Conservation (phyloP, 495 filamentous ascomycete species). For the Neurospora pannonica region DNA sequence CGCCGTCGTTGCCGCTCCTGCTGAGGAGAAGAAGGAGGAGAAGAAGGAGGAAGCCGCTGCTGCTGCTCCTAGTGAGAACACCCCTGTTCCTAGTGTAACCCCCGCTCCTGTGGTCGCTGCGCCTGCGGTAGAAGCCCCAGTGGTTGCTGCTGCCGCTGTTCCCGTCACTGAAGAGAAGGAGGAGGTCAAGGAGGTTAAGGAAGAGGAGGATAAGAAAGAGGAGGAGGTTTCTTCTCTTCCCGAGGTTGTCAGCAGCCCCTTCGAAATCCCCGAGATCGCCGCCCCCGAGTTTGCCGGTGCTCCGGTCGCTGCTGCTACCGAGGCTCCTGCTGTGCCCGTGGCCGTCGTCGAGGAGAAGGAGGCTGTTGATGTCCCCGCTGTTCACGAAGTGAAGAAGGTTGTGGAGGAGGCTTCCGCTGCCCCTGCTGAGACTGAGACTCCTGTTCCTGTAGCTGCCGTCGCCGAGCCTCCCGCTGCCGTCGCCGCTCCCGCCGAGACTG, state of each 20-base stretch:
- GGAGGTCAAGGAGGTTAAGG: neutral
- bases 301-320: conserved; percentile 57
- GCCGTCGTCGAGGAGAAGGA: neutral
- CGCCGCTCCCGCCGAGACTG: conserved; percentile 6
- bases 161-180: neutral
- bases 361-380: conserved; percentile 9
- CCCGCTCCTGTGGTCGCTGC: neutral
- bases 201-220: conserved; percentile 30
- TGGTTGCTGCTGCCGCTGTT: neutral
- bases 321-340: conserved; percentile 15
- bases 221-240: conserved; percentile 32
- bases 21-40: conserved; percentile 29
- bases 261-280: neutral
- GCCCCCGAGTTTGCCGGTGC: conserved; percentile 21
- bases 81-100: neutral
- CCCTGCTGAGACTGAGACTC: conserved; percentile 2
- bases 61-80: neutral
- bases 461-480: neutral
- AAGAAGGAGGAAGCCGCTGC: conserved; percentile 15
- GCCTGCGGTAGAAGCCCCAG: neutral
- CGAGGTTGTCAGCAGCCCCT: conserved; percentile 9
- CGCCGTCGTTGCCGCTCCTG: neutral
- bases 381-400: neutral
- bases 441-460: neutral
- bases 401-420: conserved; percentile 4